Evolutionary conservation across 345 rosid species (phyloP), one percentile per base, ranked within the genome.

Genomic region (Arabis hirsuta): DNA sequence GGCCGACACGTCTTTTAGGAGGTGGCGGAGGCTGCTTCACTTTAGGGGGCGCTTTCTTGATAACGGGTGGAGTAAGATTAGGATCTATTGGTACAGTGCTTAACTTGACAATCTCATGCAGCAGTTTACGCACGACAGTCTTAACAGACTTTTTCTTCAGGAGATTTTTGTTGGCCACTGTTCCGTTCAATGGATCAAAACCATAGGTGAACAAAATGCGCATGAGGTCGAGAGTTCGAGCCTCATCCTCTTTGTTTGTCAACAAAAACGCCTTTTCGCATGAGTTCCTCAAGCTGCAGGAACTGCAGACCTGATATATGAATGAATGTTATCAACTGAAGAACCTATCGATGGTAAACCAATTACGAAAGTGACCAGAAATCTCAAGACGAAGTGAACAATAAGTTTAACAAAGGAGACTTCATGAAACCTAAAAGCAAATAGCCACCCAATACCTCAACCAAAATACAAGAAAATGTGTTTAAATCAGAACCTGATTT

Each of bases 11-110:
- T 77, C 85, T 86, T 81, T 78, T 88, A 26, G 96, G 94, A 65
- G 98, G 81, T 26, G 98, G 94, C 3, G 99, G 99, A 65, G 96
- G 92, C 81, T 88, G 96, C 87, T 96, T 96, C 78, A 90, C 97
- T 83, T 90, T 92, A 51, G 92, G 92, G 12, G 99, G 98, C 29
- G 98, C 88, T 79, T 73, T 90, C 75, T 81, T 90, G 57, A 88
- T 80, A 24, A 92, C 78, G 12, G 99, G 99, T 79, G 94, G 99
- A 29, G 98, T 86, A 55, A 92, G 96, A 73, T 88, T 92, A 50
- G 98, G 98, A 83, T 96, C 98, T 55, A 90, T 90, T 38, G 97
- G 97, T 61, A 96, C 89, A 67, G 84, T 83, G 79, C 97, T 87
- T 84, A 96, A 78, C 87, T 87, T 96, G 67, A 88, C 92, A 71